These are phyloP conservation scores for Penicillium digitatum DNA, from an alignment of 2,329 filamentous ascomycete genomes.

Conservation along the genomic window DNA sequence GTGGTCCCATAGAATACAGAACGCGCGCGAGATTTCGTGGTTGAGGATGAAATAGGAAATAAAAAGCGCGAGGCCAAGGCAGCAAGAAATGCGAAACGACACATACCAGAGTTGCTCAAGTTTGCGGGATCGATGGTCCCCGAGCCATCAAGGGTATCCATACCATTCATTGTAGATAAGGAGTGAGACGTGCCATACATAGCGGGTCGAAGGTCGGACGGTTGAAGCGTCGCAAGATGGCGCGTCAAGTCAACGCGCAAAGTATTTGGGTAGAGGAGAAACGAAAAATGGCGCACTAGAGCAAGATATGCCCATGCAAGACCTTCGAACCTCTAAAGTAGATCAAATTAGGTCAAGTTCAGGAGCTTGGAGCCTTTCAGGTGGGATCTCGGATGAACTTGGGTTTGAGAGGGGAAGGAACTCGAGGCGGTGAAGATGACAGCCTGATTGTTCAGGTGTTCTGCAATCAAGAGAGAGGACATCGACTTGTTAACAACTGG, in stretches of 20 bases:
- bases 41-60: conserved; percentile 1
- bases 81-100: conserved; percentile 30
- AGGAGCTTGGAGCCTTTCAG: conserved; percentile 18
- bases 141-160: conserved; percentile 63
- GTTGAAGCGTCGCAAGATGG: conserved; percentile 29
- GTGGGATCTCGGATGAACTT: conserved; percentile 18
- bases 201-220: conserved; percentile 29
- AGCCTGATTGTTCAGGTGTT: conserved; percentile 7
- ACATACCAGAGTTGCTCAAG: conserved; percentile 71
- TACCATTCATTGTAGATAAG: conserved; percentile 64
- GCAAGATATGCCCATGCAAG: conserved; percentile 28
- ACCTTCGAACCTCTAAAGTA: conserved; percentile 19
- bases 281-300: conserved; percentile 21
- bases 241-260: conserved; percentile 32
- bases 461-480: neutral
- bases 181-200: conserved; percentile 49
- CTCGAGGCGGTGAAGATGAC: conserved; percentile 23
- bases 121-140: conserved; percentile 89
- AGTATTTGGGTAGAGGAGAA: conserved; percentile 16
- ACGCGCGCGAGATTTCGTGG: conserved; percentile 7
- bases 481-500: neutral
- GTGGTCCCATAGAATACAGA: neutral
- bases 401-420: conserved; percentile 25
- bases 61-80: neutral
- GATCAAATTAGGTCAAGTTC: conserved; percentile 19